phyloP scores from a whole-genome alignment of 176 grass and related monocot species.

The Secale cereale region DNA sequence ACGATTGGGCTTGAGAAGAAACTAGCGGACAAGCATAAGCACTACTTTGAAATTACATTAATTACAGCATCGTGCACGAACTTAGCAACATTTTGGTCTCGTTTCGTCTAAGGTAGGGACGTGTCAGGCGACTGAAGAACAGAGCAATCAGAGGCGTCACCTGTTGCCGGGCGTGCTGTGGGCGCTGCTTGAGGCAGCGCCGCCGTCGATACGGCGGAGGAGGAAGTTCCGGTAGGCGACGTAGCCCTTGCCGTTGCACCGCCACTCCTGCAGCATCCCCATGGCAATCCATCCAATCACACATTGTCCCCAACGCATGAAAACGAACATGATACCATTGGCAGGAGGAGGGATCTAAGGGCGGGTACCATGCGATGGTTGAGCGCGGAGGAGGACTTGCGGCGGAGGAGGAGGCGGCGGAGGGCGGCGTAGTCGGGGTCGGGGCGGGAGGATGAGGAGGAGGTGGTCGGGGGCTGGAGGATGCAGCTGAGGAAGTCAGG shows the following conservation, averaged over 20 bases:
- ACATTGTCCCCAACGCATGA: background rate
- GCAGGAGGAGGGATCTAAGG: background rate
- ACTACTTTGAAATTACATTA: background rate
- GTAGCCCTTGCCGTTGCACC: slow-evolving; percentile 85
- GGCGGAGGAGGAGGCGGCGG: slow-evolving; percentile 67
- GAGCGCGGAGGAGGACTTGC: slow-evolving; percentile 54
- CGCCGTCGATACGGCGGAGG: slow-evolving; percentile 52
- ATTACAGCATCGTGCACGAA: background rate
- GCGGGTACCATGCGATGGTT: slow-evolving; percentile 52
- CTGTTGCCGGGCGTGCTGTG: slow-evolving; percentile 84
- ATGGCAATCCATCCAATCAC: background rate
- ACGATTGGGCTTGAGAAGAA: slow-evolving; percentile 4
- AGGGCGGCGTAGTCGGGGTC: slow-evolving; percentile 71
- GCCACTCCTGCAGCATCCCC: slow-evolving; percentile 75
- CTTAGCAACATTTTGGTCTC: background rate
- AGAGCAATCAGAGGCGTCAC: slow-evolving; percentile 26
- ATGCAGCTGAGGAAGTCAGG: slow-evolving; percentile 87
- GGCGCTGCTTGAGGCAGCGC: slow-evolving; percentile 35
- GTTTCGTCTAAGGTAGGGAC: background rate
- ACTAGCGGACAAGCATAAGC: background rate
- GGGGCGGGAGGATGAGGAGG: slow-evolving; percentile 43
- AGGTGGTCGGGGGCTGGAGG: slow-evolving; percentile 62
- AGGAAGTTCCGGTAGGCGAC: slow-evolving; percentile 75
- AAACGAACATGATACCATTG: background rate
- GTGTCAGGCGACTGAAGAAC: background rate